phyloP scores from a whole-genome alignment of 2,329 filamentous ascomycete genomes.

The Talaromyces sp. region DNA sequence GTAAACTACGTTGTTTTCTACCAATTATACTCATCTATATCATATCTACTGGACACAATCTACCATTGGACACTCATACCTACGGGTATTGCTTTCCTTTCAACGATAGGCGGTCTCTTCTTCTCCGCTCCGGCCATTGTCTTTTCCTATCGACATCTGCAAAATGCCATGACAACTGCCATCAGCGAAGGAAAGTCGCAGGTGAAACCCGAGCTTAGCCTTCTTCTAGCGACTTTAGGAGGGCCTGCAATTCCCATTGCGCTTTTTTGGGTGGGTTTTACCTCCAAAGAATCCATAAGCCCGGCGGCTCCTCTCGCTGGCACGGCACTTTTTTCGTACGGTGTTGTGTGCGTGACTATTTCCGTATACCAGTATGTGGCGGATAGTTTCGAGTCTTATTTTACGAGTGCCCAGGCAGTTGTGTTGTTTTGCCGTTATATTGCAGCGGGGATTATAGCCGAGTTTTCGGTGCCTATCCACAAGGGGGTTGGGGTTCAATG shows the following conservation, averaged over 20 bases:
- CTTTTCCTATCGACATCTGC: not conserved
- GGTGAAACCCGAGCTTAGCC: not conserved
- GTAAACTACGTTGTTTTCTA: not conserved
- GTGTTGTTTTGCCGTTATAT: not conserved
- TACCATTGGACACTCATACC: not conserved
- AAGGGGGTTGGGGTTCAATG: not conserved
- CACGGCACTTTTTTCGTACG: not conserved
- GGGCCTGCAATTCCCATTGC: not conserved
- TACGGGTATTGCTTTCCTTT: not conserved
- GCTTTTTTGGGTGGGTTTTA: not conserved
- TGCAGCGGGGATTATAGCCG: slow-evolving; percentile 7
- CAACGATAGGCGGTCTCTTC: not conserved
- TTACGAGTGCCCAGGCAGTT: not conserved
- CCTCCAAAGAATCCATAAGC: not conserved
- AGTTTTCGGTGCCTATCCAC: not conserved
- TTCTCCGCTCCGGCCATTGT: not conserved
- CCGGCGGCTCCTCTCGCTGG: not conserved
- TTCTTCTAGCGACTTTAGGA: not conserved
- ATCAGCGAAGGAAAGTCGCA: not conserved
- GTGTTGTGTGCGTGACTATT: not conserved
- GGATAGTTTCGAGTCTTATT: not conserved
- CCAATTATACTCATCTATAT: not conserved
- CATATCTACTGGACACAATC: not conserved
- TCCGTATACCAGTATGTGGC: not conserved
- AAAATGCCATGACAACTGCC: not conserved